Evolutionary conservation across 176 grass and related monocot species (phyloP).

Genomic region (Bothriochloa decipiens): DNA sequence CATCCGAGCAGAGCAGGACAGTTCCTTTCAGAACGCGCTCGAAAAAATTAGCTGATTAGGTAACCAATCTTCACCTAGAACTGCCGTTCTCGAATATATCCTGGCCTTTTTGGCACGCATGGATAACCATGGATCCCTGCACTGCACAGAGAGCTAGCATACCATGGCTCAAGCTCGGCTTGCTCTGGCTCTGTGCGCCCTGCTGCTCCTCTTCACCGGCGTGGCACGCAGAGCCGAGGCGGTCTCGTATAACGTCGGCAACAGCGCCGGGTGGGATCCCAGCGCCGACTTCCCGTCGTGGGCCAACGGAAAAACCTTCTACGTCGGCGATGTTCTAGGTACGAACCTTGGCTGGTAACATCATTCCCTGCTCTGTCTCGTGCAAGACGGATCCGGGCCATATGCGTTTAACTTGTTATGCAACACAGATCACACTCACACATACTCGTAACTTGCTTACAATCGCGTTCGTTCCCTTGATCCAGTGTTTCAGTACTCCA

Average conservation of each 20-base stretch:
- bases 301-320: constrained; percentile 62
- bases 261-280: constrained; percentile 81
- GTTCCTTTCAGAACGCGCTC: background rate
- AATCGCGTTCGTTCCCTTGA: background rate
- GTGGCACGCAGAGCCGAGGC: constrained; percentile 26
- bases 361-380: background rate
- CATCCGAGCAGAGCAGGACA: background rate
- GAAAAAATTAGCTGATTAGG: constrained; percentile 55
- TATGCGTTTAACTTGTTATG: background rate
- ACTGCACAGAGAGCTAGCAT: background rate
- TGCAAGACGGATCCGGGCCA: too few species aligned
- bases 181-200: constrained; percentile 32
- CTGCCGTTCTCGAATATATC: background rate
- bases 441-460: background rate
- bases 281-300: constrained; percentile 78
- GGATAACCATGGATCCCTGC: background rate
- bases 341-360: background rate
- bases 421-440: background rate
- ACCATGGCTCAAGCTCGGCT: constrained; percentile 45
- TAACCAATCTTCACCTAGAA: constrained; percentile 51
- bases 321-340: constrained; percentile 77
- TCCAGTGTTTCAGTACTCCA: constrained; percentile 77
- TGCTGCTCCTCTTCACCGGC: constrained; percentile 34
- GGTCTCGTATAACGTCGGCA: constrained; percentile 62
- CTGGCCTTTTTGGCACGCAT: constrained; percentile 19